phyloP scores from a whole-genome alignment of 441 rosid genomes.

The Flueggea neowawraea region DNA sequence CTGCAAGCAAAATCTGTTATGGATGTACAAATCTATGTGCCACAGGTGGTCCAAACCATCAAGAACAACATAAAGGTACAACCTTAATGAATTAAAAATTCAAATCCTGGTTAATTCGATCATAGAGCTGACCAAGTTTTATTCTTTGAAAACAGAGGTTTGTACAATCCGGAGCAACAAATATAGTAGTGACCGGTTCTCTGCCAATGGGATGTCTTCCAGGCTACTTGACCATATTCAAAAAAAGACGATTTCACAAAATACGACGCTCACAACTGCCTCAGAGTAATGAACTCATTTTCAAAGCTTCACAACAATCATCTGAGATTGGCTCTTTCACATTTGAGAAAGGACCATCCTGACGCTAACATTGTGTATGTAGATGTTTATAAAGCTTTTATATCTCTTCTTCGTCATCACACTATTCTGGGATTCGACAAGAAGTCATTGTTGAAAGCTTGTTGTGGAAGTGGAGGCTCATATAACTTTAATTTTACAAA shows the following conservation, averaged over 20 bases:
- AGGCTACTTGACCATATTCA: background rate
- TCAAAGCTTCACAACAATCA: constrained; percentile 1
- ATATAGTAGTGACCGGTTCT: background rate
- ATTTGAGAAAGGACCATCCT: background rate
- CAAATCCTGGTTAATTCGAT: too few relatives aligned
- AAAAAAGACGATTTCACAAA: background rate
- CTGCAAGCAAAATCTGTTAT: background rate
- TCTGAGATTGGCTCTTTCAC: background rate
- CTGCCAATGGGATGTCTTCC: constrained; percentile 6
- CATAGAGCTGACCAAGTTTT: too few relatives aligned
- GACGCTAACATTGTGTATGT: background rate
- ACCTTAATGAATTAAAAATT: too few relatives aligned
- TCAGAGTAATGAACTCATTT: background rate
- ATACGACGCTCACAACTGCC: constrained; percentile 1
- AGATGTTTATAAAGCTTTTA: too few relatives aligned
- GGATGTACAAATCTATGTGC: background rate
- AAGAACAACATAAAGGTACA: constrained; percentile 1
- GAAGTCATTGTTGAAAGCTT: too few relatives aligned
- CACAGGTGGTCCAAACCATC: background rate
- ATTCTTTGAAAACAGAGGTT: background rate
- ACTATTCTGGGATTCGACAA: too few relatives aligned
- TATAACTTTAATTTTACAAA: too few relatives aligned
- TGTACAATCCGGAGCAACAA: background rate
- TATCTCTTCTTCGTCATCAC: too few relatives aligned
- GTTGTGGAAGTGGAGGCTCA: too few relatives aligned